These are phyloP conservation scores for Sordaria brevicollis DNA, from an alignment of 495 filamentous ascomycete species.

Conservation along the genomic window DNA sequence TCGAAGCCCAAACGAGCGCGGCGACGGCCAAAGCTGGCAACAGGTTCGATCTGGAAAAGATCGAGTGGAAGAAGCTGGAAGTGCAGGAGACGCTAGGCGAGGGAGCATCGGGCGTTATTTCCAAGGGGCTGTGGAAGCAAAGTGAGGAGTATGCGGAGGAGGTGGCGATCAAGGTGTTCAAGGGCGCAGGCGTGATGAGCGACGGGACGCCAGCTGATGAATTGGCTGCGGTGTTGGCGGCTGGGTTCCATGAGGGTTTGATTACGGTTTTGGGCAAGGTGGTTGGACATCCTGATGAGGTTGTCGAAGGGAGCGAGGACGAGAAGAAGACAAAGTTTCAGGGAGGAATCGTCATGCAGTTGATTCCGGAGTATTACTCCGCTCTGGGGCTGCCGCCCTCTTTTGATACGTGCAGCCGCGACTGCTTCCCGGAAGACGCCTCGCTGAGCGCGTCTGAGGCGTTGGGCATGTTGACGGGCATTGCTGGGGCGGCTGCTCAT, in stretches of 20 bases:
- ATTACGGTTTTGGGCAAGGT: slow-evolving; percentile 33
- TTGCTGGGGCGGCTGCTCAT: slow-evolving; percentile 29
- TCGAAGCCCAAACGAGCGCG: slow-evolving; percentile 3
- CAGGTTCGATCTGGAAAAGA: slow-evolving; percentile 18
- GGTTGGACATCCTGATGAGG: slow-evolving; percentile 27
- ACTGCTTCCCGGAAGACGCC: slow-evolving; percentile 23
- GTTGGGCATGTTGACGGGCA: slow-evolving; percentile 24
- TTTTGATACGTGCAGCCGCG: slow-evolving; percentile 24
- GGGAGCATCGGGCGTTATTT: slow-evolving; percentile 30
- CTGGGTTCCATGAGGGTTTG: slow-evolving; percentile 34
- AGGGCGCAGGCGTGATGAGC: slow-evolving; percentile 22
- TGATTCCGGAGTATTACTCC: slow-evolving; percentile 18
- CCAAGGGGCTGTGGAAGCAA: slow-evolving; percentile 23
- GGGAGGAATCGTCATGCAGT: slow-evolving; percentile 31
- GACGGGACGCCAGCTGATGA: slow-evolving; percentile 35
- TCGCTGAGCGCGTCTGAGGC: slow-evolving; percentile 17
- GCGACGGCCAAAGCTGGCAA: slow-evolving; percentile 5
- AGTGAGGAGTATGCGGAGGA: slow-evolving; percentile 18
- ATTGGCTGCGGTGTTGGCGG: slow-evolving; percentile 30
- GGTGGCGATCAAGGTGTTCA: slow-evolving; percentile 38
- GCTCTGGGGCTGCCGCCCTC: slow-evolving; percentile 20
- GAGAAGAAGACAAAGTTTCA: slow-evolving; percentile 6
- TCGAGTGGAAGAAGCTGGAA: slow-evolving; percentile 28
- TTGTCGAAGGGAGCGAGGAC: neutral
- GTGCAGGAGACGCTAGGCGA: slow-evolving; percentile 24